Evolutionary conservation across 2,329 filamentous ascomycete species (phyloP).

Genomic region (Venturia effusa): DNA sequence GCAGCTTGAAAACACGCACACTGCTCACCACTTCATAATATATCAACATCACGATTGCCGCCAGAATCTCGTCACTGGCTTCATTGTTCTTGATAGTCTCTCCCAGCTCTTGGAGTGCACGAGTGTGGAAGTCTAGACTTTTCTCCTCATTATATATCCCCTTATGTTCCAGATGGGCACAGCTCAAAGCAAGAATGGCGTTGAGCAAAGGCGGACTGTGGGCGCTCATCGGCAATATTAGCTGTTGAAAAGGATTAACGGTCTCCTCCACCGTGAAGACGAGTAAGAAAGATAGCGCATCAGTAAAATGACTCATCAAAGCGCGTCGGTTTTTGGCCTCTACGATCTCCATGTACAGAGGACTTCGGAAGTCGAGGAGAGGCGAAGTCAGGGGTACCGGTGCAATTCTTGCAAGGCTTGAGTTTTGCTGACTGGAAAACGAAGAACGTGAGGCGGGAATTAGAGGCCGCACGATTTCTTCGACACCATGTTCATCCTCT

Average conservation of each 20-base stretch:
- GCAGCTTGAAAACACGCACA: background rate
- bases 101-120: background rate
- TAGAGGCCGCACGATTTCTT: background rate
- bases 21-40: conserved; percentile 6
- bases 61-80: background rate
- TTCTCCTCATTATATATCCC: background rate
- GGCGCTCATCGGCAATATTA: background rate
- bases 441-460: background rate
- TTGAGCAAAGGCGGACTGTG: background rate
- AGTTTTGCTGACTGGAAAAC: background rate
- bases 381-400: background rate
- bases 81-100: background rate
- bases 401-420: background rate
- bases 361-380: background rate
- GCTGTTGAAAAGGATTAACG: background rate
- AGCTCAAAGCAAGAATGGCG: conserved; percentile 4
- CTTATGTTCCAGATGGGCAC: background rate
- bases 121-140: conserved; percentile 3
- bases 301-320: conserved; percentile 3
- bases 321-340: background rate
- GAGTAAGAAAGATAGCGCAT: background rate
- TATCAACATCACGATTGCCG: conserved; percentile 5
- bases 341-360: background rate
- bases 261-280: background rate
- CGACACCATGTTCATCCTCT: background rate